phyloP scores from a whole-genome alignment of 192 early-diverging fungal genomes.

The Coemansia sp. region DNA sequence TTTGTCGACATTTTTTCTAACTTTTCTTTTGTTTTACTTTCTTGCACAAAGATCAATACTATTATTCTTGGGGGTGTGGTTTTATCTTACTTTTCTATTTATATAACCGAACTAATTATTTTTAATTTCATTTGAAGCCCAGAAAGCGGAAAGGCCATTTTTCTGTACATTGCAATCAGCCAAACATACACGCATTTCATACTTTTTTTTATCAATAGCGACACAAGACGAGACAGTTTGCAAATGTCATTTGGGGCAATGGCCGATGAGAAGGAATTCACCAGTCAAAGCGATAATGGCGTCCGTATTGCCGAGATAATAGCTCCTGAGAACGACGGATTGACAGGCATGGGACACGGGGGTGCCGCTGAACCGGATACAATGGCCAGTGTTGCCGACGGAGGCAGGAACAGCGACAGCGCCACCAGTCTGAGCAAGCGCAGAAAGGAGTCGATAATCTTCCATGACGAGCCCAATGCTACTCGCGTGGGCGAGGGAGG shows the following conservation, averaged over 20 bases:
- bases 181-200: not conserved
- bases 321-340: not conserved
- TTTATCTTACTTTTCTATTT: no score
- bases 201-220: not conserved
- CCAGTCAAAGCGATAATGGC: not conserved
- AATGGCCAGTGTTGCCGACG: not conserved
- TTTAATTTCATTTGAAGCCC: no score
- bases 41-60: not conserved
- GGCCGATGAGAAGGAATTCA: conserved; percentile 5
- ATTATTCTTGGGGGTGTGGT: no score
- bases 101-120: no score
- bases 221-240: not conserved
- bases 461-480: conserved; percentile 2
- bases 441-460: conserved; percentile 13
- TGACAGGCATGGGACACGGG: not conserved
- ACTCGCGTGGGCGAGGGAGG: not conserved
- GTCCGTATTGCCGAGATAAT: not conserved
- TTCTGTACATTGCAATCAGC: no score
- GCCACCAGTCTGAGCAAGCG: conserved; percentile 27
- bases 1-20: not conserved
- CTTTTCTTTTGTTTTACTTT: not conserved
- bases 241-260: not conserved
- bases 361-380: not conserved
- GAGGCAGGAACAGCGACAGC: conserved; percentile 11
- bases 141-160: no score